Conservation (phyloP, 257 asterid genomes). For the Solanum peruvianum region DNA sequence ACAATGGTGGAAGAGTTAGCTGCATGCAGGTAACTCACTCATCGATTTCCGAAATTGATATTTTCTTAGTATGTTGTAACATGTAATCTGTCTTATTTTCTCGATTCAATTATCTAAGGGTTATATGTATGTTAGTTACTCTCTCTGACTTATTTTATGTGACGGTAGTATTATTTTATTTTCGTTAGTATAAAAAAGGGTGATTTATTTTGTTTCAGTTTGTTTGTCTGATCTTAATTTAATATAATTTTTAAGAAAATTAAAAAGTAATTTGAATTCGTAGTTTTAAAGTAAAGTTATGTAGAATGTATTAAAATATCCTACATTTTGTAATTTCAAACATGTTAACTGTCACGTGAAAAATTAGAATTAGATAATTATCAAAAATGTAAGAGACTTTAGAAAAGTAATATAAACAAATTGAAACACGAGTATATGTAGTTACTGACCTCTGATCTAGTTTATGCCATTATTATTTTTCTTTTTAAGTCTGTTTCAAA, state of each 20-base stretch:
- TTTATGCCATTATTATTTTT: background rate
- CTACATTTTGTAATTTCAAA: background rate
- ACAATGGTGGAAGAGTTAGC: slow-evolving; percentile 35
- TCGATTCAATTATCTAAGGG: background rate
- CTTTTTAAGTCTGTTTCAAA: background rate
- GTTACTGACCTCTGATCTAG: background rate
- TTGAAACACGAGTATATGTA: background rate
- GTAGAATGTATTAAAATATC: background rate
- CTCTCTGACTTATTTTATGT: background rate
- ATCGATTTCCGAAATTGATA: background rate
- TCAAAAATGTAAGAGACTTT: background rate
- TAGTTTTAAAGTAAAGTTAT: background rate
- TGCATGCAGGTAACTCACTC: slow-evolving; percentile 33
- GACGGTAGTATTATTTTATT: background rate
- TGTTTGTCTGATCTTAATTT: background rate
- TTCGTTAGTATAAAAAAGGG: background rate
- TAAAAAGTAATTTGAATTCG: rapidly evolving
- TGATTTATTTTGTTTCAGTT: background rate
- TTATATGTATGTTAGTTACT: background rate
- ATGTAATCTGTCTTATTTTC: background rate
- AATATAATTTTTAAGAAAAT: background rate
- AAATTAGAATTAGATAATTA: background rate
- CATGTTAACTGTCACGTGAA: background rate
- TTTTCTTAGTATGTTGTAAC: background rate
- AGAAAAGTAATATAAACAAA: background rate